These are phyloP conservation scores for Chimonanthus salicifolius DNA, from an alignment of 164 flowering plant genomes.

Conservation along the genomic window DNA sequence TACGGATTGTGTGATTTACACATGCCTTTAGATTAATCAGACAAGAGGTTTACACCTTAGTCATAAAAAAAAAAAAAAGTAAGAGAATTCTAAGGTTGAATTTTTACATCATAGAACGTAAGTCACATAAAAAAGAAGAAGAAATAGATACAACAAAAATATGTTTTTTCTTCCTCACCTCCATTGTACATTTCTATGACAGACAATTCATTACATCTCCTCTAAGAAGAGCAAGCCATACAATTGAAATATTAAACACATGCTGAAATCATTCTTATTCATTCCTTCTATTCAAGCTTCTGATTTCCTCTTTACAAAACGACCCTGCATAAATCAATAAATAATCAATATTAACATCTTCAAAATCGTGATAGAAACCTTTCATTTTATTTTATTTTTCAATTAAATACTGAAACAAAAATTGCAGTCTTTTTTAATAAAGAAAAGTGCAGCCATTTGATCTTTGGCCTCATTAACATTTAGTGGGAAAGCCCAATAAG, in stretches of 20 bases:
- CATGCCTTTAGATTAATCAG: too few relatives aligned
- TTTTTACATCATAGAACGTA: too few relatives aligned
- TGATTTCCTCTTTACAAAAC: slow-evolving; percentile 56
- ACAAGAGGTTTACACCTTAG: too few relatives aligned
- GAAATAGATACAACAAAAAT: too few relatives aligned
- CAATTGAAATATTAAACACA: background rate
- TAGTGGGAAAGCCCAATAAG: background rate
- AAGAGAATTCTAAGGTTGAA: too few relatives aligned
- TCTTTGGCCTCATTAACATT: background rate
- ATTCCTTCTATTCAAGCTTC: background rate
- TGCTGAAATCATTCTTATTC: background rate
- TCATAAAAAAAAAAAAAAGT: too few relatives aligned
- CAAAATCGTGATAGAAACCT: background rate
- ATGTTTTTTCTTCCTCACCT: background rate
- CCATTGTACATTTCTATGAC: background rate
- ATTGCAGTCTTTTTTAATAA: background rate
- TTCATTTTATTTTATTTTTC: background rate
- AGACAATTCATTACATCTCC: background rate
- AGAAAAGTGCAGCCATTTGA: background rate
- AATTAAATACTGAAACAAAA: background rate
- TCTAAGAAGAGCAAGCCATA: background rate
- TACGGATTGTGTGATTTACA: too few relatives aligned
- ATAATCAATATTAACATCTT: background rate
- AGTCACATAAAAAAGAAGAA: too few relatives aligned
- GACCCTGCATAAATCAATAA: slow-evolving; percentile 41